Percentiles rank a stretch among this genome's conserved stretches.
Evolutionary conservation across 2,329 filamentous ascomycete genomes (phyloP).

Genomic region (Hymenoscyphus repandus): DNA sequence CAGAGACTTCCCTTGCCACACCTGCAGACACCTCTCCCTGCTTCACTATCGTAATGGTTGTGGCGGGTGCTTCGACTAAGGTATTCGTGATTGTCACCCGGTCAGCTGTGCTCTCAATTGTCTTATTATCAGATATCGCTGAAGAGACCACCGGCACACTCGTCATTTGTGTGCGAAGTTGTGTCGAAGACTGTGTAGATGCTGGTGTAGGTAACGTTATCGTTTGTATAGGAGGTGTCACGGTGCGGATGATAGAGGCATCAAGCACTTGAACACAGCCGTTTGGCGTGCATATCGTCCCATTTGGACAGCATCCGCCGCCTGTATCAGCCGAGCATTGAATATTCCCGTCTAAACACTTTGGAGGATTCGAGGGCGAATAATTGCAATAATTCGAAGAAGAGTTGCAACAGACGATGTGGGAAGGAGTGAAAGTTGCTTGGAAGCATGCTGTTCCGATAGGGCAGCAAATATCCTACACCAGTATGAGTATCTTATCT

Average conservation of each 20-base stretch:
- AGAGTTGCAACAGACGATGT: conserved; percentile 27
- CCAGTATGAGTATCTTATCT: neutral
- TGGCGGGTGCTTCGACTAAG: conserved; percentile 14
- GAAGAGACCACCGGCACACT: too few species aligned
- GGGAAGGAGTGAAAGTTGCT: conserved; percentile 19
- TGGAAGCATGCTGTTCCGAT: conserved; percentile 22
- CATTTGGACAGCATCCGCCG: conserved; percentile 25
- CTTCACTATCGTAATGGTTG: conserved; percentile 23
- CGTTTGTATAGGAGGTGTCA: neutral
- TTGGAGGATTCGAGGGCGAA: conserved; percentile 16
- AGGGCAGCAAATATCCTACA: conserved; percentile 29
- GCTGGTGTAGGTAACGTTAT: neutral
- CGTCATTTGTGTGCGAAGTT: neutral
- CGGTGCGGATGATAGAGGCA: conserved; percentile 8
- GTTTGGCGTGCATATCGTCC: conserved; percentile 19
- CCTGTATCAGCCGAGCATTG: conserved; percentile 24
- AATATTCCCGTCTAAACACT: conserved; percentile 18
- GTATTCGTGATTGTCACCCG: conserved; percentile 17
- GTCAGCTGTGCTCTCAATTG: neutral
- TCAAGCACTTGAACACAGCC: conserved; percentile 20
- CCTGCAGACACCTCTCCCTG: conserved; percentile 23
- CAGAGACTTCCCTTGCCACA: conserved; percentile 6
- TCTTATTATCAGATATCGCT: neutral
- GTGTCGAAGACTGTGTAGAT: too few species aligned
- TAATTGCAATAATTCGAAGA: conserved; percentile 15